phyloP scores from a whole-genome alignment of 2,329 filamentous ascomycete genomes.

The Penicillium corylophilum region DNA sequence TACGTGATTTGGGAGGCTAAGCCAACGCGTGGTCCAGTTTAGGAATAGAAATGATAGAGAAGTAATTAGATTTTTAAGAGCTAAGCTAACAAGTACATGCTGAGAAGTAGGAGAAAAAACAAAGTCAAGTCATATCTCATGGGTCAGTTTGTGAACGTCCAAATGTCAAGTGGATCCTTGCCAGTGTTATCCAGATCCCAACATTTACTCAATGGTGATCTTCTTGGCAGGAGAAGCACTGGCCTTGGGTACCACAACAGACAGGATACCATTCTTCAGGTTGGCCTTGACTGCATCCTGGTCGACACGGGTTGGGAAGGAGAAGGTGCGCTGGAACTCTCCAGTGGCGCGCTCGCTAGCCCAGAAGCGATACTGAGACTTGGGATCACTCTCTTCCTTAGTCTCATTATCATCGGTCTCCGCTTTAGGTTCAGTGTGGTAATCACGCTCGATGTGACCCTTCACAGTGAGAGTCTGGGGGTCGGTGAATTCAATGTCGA shows the following conservation, averaged over 20 bases:
- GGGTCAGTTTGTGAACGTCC: neutral
- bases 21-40: too few species aligned
- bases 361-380: constrained; percentile 54
- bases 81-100: neutral
- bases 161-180: too few species aligned
- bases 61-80: too few species aligned
- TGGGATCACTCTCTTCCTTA: constrained; percentile 26
- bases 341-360: constrained; percentile 59
- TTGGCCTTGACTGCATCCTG: constrained; percentile 62
- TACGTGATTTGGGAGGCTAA: too few species aligned
- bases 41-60: too few species aligned
- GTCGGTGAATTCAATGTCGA: constrained; percentile 51
- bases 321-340: constrained; percentile 60
- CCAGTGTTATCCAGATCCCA: too few species aligned
- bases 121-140: neutral
- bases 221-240: constrained; percentile 49
- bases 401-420: constrained; percentile 45
- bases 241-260: constrained; percentile 58
- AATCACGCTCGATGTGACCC: constrained; percentile 43
- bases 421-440: constrained; percentile 43
- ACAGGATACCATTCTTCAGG: constrained; percentile 61
- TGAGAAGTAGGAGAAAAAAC: neutral
- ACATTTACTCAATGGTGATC: constrained; percentile 56
- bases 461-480: constrained; percentile 48
- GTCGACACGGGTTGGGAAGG: constrained; percentile 58